phyloP scores from a whole-genome alignment of 345 rosid genomes.

The Firmiana major region DNA sequence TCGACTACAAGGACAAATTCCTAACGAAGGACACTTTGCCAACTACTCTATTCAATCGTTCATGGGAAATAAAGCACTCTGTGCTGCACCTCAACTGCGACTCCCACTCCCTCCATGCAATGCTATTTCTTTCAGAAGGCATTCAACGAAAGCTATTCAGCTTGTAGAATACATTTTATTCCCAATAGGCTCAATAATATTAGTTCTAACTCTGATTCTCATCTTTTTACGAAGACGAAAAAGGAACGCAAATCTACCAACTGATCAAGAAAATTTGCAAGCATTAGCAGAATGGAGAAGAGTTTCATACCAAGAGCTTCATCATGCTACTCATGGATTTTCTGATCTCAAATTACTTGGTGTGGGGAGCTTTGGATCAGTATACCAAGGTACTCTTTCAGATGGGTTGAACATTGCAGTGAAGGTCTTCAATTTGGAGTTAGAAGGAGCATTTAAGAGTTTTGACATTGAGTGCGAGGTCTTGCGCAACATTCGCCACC shows the following conservation, averaged over 20 bases:
- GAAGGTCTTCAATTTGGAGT: slow-evolving; percentile 6
- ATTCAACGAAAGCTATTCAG: background rate
- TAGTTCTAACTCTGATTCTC: background rate
- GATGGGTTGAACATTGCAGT: slow-evolving; percentile 6
- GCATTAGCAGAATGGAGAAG: background rate
- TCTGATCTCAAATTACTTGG: background rate
- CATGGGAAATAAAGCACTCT: background rate
- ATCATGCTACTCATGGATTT: background rate
- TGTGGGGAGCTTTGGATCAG: slow-evolving; percentile 8
- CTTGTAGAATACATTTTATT: background rate
- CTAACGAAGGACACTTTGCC: slow-evolving; percentile 9
- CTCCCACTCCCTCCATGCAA: slow-evolving; percentile 13
- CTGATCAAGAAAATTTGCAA: background rate
- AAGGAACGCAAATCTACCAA: background rate
- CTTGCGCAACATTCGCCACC: no score
- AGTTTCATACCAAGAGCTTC: background rate
- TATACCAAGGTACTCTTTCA: slow-evolving; percentile 5
- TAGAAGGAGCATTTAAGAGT: slow-evolving; percentile 6
- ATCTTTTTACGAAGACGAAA: background rate
- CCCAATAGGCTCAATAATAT: no score
- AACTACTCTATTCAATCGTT: slow-evolving; percentile 17
- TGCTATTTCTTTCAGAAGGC: background rate
- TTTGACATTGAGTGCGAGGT: slow-evolving; percentile 18
- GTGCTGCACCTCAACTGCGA: background rate
- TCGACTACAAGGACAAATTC: slow-evolving; percentile 16